Conservation (phyloP, 2,329 filamentous ascomycete species). For the Dothistroma pini region DNA sequence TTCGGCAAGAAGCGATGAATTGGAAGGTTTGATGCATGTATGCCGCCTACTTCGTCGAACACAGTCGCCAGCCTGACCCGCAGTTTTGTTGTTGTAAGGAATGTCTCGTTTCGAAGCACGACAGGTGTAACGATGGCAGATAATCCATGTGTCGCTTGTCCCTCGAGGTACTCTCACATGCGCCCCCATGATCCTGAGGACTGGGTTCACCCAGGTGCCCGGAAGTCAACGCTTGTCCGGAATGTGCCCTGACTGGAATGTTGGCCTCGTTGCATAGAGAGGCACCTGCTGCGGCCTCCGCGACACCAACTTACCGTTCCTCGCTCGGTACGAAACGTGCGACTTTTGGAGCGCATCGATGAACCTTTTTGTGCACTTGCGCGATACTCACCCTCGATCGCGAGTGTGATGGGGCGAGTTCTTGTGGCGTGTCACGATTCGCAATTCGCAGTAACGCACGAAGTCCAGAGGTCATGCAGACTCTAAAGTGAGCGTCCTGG, state of each 20-base stretch:
- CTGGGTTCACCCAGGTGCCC: slow-evolving; percentile 25
- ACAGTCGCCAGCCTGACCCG: slow-evolving; percentile 21
- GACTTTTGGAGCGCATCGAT: too few relatives aligned
- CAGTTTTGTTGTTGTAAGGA: slow-evolving; percentile 15
- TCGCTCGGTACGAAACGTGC: too few relatives aligned
- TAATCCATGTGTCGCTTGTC: slow-evolving; percentile 6
- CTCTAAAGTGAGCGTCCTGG: not conserved
- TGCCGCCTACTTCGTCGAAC: slow-evolving; percentile 9
- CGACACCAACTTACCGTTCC: not conserved
- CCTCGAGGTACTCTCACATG: slow-evolving; percentile 17
- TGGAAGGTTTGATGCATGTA: slow-evolving; percentile 14
- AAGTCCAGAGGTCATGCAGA: not conserved
- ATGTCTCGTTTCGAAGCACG: slow-evolving; percentile 29
- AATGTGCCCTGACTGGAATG: slow-evolving; percentile 19
- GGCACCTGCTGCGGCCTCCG: not conserved
- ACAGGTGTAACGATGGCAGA: slow-evolving; percentile 29
- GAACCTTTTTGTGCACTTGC: too few relatives aligned
- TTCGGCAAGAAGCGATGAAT: slow-evolving; percentile 16
- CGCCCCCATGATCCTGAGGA: slow-evolving; percentile 3
- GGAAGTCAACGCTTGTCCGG: slow-evolving; percentile 11
- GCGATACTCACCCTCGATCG: too few relatives aligned
- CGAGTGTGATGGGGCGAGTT: too few relatives aligned
- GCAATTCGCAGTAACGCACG: not conserved
- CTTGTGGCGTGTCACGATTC: not conserved
- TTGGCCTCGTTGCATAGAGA: not conserved